phyloP scores from a whole-genome alignment of 1,284 basidiomycete species.

The Paramarasmius palmivorus region DNA sequence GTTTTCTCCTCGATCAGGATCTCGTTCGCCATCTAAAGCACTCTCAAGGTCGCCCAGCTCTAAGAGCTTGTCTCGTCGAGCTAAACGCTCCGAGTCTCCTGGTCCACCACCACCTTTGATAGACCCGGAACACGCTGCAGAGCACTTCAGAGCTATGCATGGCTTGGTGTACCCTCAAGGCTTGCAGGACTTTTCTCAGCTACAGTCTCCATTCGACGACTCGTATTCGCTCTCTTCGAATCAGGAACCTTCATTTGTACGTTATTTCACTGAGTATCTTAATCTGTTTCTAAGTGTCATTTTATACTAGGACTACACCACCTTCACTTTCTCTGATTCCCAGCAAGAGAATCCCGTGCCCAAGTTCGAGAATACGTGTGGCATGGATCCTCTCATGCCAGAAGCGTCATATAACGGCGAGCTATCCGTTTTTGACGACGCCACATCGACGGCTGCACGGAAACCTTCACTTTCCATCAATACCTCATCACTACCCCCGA shows the following conservation, averaged over 20 bases:
- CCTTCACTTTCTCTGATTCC: conserved; percentile 49
- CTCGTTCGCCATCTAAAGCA: conserved; percentile 1
- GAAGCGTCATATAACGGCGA: conserved; percentile 13
- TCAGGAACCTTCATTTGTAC: conserved; percentile 49
- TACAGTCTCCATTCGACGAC: neutral
- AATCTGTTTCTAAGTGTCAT: conserved; percentile 15
- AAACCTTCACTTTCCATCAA: conserved; percentile 27
- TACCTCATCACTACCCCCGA: conserved; percentile 27
- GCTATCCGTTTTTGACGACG: conserved; percentile 16
- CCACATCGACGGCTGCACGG: neutral
- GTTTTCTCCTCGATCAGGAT: neutral
- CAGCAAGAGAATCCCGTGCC: conserved; percentile 14
- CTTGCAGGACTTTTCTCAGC: neutral
- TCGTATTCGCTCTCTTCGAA: conserved; percentile 30
- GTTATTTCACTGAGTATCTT: conserved; percentile 25
- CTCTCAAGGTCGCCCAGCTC: neutral
- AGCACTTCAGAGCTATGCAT: neutral
- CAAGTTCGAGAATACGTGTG: conserved; percentile 25
- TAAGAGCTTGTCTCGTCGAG: neutral
- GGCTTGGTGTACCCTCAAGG: neutral
- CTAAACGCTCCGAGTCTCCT: conserved; percentile 7
- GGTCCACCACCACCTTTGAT: conserved; percentile 7
- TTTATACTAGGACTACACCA: conserved; percentile 35
- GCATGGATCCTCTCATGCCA: conserved; percentile 8
- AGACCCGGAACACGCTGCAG: conserved; percentile 5